Evolutionary conservation across 192 early-diverging fungal species (phyloP).

Genomic region (Coemansia sp.): DNA sequence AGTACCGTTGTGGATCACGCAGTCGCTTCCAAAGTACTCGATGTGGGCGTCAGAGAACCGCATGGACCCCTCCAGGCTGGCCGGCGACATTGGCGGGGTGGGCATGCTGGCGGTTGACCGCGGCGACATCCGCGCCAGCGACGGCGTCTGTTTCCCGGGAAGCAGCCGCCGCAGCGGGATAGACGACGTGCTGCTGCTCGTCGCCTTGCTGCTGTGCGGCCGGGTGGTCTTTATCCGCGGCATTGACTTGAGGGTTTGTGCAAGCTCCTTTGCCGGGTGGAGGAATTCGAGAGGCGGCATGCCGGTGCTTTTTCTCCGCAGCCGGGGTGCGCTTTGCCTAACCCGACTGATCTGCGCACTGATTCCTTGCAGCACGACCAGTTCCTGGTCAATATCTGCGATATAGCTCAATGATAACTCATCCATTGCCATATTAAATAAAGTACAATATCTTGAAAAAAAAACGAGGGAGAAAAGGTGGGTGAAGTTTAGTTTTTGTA

Average conservation of each 20-base stretch:
- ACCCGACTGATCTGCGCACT: conserved; percentile 34
- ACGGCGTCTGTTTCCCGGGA: conserved; percentile 4
- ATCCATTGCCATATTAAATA: conserved; percentile 7
- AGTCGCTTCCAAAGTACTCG: conserved; percentile 46
- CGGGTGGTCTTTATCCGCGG: conserved; percentile 6
- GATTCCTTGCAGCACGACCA: conserved; percentile 43
- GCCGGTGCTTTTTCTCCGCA: conserved; percentile 2
- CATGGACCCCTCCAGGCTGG: conserved; percentile 8
- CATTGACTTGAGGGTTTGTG: conserved; percentile 6
- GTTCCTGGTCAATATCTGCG: conserved; percentile 32
- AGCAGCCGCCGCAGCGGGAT: conserved; percentile 37
- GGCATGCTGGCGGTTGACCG: background rate
- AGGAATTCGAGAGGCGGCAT: background rate
- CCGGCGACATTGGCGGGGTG: conserved; percentile 11
- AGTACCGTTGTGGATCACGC: conserved; percentile 50
- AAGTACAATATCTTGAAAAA: background rate
- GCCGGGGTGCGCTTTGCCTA: conserved; percentile 10
- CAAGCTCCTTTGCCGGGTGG: background rate
- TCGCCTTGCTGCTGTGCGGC: conserved; percentile 13
- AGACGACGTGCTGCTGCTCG: conserved; percentile 16
- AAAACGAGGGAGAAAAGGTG: background rate
- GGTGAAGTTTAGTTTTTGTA: background rate
- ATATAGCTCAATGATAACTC: conserved; percentile 23
- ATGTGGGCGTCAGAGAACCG: conserved; percentile 47
- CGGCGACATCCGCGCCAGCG: background rate